Percentiles rank a stretch among this genome's conserved stretches.
Conservation (phyloP, 2,329 filamentous ascomycete species). For the Coniochaeta sp. region DNA sequence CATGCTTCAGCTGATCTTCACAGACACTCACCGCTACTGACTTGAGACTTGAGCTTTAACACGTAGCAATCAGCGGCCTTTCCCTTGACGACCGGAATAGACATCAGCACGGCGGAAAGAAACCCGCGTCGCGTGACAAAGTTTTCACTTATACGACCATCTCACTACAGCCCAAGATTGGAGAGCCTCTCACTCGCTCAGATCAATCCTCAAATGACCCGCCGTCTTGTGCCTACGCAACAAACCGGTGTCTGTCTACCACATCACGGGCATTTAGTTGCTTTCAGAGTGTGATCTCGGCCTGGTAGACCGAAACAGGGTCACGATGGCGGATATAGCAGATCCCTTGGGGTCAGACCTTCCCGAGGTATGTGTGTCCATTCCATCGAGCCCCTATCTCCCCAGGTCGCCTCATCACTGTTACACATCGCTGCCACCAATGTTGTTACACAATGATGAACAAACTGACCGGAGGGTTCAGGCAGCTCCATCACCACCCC, state of each 20-base stretch:
- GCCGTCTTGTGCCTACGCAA: not conserved
- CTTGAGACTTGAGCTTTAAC: not conserved
- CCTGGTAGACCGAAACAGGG: not conserved
- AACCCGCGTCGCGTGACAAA: not conserved
- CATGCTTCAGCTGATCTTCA: not conserved
- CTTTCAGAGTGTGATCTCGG: not conserved
- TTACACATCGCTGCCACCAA: no score
- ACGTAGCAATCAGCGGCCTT: not conserved
- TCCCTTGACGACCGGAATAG: not conserved
- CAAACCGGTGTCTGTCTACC: not conserved
- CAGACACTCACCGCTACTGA: not conserved
- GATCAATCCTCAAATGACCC: not conserved
- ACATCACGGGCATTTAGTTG: not conserved
- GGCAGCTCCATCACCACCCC: slow-evolving; percentile 4
- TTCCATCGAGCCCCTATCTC: not conserved
- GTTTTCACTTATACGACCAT: not conserved
- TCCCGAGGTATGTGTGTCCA: not conserved
- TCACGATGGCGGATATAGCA: not conserved
- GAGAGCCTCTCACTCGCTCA: not conserved
- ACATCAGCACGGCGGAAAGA: not conserved
- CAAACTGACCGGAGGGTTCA: not conserved
- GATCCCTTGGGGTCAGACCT: not conserved
- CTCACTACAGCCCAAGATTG: not conserved
- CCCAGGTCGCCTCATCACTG: not conserved
- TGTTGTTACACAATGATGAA: not conserved